These are phyloP conservation scores for Aphanocladium album DNA, from an alignment of 2,329 filamentous ascomycete species.

Conservation along the genomic window DNA sequence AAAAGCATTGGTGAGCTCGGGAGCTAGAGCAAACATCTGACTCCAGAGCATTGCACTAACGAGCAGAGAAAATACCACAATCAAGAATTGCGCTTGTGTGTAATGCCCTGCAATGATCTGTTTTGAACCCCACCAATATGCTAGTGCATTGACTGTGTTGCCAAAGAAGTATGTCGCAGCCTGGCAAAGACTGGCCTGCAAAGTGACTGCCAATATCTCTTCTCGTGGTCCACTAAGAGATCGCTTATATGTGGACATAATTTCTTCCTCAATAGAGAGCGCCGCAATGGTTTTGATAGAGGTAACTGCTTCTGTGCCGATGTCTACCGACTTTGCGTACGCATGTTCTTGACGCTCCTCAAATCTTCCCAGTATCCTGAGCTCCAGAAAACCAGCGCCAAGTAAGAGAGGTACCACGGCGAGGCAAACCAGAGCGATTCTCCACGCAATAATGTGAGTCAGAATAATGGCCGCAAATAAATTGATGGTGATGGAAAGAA, in stretches of 20 bases:
- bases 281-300: slow-evolving; percentile 56
- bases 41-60: too few relatives aligned
- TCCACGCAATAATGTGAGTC: slow-evolving; percentile 64
- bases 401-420: slow-evolving; percentile 60
- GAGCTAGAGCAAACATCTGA: too few relatives aligned
- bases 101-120: too few relatives aligned
- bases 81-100: too few relatives aligned
- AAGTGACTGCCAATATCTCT: too few relatives aligned
- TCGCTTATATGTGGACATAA: slow-evolving; percentile 34
- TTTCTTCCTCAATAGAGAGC: slow-evolving; percentile 36
- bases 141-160: slow-evolving; percentile 57
- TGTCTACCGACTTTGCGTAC: slow-evolving; percentile 53
- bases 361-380: slow-evolving; percentile 52
- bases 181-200: slow-evolving; percentile 44
- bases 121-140: slow-evolving; percentile 68
- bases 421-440: slow-evolving; percentile 63
- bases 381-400: slow-evolving; percentile 58
- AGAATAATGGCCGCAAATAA: slow-evolving; percentile 59
- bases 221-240: slow-evolving; percentile 29
- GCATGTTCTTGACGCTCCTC: slow-evolving; percentile 55
- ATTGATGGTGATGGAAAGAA: slow-evolving; percentile 59
- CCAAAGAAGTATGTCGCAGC: slow-evolving; percentile 44
- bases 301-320: slow-evolving; percentile 58
- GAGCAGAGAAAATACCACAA: too few relatives aligned
- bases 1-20: too few relatives aligned